Percentiles rank a stretch among this genome's conserved stretches.
phyloP scores from a whole-genome alignment of 73 alveolate species.

The Symbiodinium pilosum region DNA sequence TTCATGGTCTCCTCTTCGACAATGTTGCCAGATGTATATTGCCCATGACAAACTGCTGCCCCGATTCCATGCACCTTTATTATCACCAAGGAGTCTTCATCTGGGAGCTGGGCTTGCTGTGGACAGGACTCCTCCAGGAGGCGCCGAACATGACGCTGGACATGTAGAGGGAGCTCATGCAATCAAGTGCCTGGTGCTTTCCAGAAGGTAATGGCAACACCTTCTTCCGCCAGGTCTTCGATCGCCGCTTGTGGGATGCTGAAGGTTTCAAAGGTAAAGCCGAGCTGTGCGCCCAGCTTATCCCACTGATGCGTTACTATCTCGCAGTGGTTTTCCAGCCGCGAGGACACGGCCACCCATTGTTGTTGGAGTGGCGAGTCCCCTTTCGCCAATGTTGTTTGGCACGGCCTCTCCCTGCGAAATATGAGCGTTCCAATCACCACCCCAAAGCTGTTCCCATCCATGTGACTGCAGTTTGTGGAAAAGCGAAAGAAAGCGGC shows the following conservation, averaged over 20 bases:
- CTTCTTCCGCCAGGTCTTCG: too few relatives aligned
- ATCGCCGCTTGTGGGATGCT: neutral
- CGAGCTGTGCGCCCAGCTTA: neutral
- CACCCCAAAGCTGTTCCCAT: neutral
- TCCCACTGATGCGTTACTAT: neutral
- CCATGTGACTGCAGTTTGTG: neutral
- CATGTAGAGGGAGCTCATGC: too few relatives aligned
- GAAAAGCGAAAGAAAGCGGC: neutral
- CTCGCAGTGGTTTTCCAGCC: neutral
- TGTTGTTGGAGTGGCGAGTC: neutral
- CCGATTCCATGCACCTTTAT: too few relatives aligned
- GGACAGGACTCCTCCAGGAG: too few relatives aligned
- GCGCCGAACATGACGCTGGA: too few relatives aligned
- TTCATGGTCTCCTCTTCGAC: too few relatives aligned
- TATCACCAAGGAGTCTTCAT: too few relatives aligned
- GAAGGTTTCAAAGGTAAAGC: neutral
- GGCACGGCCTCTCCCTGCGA: slow-evolving; percentile 16
- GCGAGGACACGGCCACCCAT: neutral
- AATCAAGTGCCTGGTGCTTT: too few relatives aligned
- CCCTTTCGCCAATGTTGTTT: neutral
- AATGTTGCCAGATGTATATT: too few relatives aligned
- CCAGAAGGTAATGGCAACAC: too few relatives aligned
- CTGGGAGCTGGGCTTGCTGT: too few relatives aligned
- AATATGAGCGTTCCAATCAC: slow-evolving; percentile 48
- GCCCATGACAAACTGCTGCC: too few relatives aligned